These are phyloP conservation scores for Conoideocrella luteorostrata DNA, from an alignment of 2,329 filamentous ascomycete genomes.

Conservation along the genomic window DNA sequence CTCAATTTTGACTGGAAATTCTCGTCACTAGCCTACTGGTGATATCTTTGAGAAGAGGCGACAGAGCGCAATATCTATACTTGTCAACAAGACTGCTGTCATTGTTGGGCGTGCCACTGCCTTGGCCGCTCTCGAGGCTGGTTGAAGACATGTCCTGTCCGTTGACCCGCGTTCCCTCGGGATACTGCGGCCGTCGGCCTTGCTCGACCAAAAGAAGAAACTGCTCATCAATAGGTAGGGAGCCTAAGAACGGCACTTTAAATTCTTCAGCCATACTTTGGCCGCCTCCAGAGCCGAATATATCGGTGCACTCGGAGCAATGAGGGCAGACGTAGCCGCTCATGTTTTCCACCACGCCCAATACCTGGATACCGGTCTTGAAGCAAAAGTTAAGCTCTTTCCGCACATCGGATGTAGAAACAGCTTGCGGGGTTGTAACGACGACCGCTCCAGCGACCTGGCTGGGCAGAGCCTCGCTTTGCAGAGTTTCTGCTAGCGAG, in stretches of 20 bases:
- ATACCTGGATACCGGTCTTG: conserved; percentile 71
- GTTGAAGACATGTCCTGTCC: conserved; percentile 43
- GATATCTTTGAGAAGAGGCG: conserved; percentile 61
- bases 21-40: conserved; percentile 28
- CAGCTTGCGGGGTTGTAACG: conserved; percentile 92
- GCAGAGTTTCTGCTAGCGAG: conserved; percentile 79
- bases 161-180: conserved; percentile 57
- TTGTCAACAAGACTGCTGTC: conserved; percentile 56
- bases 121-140: conserved; percentile 15
- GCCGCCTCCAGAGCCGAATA: conserved; percentile 89
- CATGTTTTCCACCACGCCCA: conserved; percentile 98
- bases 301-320: conserved; percentile 80
- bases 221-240: conserved; percentile 85
- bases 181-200: conserved; percentile 57
- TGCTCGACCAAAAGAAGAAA: conserved; percentile 86
- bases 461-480: conserved; percentile 54
- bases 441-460: conserved; percentile 84
- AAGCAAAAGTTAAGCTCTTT: conserved; percentile 92
- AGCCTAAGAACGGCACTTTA: conserved; percentile 73
- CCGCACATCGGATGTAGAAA: conserved; percentile 86
- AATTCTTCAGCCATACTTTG: conserved; percentile 85
- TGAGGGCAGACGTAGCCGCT: conserved; percentile 78
- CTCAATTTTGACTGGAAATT: conserved; percentile 3
- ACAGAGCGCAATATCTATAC: conserved; percentile 65
- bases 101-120: conserved; percentile 14